A percentile compares a stretch with the other conserved stretches of the same genome.
phyloP scores from a whole-genome alignment of 805 yeast species.

The Pachysolen tannophilus region DNA sequence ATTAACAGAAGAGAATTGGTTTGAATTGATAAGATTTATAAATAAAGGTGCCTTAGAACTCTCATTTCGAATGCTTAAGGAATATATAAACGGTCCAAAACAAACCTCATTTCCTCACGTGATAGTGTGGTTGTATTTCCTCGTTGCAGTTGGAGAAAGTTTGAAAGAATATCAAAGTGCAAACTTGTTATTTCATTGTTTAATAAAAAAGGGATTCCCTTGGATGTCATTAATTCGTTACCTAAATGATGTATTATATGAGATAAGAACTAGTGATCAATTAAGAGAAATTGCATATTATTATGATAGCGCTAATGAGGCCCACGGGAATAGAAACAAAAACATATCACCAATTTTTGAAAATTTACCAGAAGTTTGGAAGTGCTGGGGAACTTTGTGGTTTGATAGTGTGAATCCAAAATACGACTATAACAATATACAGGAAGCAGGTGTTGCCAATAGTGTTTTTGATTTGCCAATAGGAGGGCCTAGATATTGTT shows the following conservation, averaged over 20 bases:
- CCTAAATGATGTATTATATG: slow-evolving; percentile 46
- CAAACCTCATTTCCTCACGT: slow-evolving; percentile 67
- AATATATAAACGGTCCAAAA: slow-evolving; percentile 63
- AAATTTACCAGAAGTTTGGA: slow-evolving; percentile 69
- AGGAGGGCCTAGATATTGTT: slow-evolving; percentile 46
- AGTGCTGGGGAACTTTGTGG: slow-evolving; percentile 82
- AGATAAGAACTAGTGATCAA: slow-evolving; percentile 20
- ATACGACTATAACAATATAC: slow-evolving; percentile 39
- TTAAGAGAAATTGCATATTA: slow-evolving; percentile 11
- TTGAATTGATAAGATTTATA: slow-evolving; percentile 41
- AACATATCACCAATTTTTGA: slow-evolving; percentile 28
- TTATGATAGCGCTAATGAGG: not conserved
- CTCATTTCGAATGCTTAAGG: slow-evolving; percentile 58
- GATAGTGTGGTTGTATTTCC: slow-evolving; percentile 69
- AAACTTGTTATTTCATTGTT: slow-evolving; percentile 37
- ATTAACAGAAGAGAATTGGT: slow-evolving; percentile 40
- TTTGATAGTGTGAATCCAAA: slow-evolving; percentile 53
- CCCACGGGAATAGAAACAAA: not conserved
- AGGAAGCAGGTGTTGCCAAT: slow-evolving; percentile 49
- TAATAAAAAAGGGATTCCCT: slow-evolving; percentile 53
- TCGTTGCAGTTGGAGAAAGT: slow-evolving; percentile 56
- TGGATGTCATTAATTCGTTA: slow-evolving; percentile 61
- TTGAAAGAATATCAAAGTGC: slow-evolving; percentile 36
- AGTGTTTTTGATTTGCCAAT: slow-evolving; percentile 58
- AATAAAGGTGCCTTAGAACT: slow-evolving; percentile 62